These are phyloP conservation scores for Neonectria punicea DNA, from an alignment of 2,329 filamentous ascomycete genomes.

Conservation along the genomic window DNA sequence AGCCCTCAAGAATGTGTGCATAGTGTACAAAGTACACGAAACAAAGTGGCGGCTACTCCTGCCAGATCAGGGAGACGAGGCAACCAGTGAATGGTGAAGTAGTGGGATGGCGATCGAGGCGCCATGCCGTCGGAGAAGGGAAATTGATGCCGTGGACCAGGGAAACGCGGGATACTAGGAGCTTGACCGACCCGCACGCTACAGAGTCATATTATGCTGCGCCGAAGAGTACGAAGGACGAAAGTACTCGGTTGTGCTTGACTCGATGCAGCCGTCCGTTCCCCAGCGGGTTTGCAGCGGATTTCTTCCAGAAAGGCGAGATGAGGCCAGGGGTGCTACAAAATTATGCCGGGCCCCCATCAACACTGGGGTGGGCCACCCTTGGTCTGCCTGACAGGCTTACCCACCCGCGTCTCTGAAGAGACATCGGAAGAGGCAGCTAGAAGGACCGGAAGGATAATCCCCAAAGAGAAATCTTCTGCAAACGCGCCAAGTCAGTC, in stretches of 20 bases:
- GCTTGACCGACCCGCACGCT: slow-evolving; percentile 8
- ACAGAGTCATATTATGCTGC: not conserved
- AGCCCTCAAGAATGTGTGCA: slow-evolving; percentile 26
- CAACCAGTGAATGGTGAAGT: slow-evolving; percentile 13
- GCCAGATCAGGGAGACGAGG: slow-evolving; percentile 23
- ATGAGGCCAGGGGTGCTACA: slow-evolving; percentile 29
- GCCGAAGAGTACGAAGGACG: slow-evolving; percentile 10
- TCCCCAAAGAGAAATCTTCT: not conserved
- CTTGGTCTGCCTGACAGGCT: slow-evolving; percentile 12
- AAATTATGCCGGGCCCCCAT: slow-evolving; percentile 26
- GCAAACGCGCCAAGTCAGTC: not conserved
- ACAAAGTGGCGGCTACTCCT: slow-evolving; percentile 16
- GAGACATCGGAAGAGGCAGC: not conserved
- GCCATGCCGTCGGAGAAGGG: slow-evolving; percentile 16
- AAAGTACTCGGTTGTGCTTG: slow-evolving; percentile 18
- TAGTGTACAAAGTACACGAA: slow-evolving; percentile 13
- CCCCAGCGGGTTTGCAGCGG: slow-evolving; percentile 12
- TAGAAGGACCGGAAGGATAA: slow-evolving; percentile 16
- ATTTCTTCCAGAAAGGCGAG: slow-evolving; percentile 32
- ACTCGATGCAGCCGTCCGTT: slow-evolving; percentile 25
- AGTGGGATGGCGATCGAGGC: slow-evolving; percentile 16
- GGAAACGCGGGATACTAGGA: slow-evolving; percentile 13
- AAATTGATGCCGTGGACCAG: slow-evolving; percentile 18
- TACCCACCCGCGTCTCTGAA: slow-evolving; percentile 25
- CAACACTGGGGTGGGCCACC: slow-evolving; percentile 18